These are phyloP conservation scores for Ochromonas danica DNA, from an alignment of 108 stramenopile genomes.

Conservation along the genomic window DNA sequence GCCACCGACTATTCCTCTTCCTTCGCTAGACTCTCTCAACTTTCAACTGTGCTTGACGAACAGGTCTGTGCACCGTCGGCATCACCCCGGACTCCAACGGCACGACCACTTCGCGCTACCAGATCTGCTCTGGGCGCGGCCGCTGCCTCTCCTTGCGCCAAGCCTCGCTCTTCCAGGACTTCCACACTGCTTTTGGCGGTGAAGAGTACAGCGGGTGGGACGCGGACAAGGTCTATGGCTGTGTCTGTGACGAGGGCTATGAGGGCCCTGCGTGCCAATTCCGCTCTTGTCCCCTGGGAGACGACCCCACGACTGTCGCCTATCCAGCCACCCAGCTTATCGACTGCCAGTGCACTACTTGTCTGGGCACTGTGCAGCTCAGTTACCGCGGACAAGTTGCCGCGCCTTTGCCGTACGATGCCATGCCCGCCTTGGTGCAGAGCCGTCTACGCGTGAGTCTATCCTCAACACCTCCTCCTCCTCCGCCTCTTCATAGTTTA, in stretches of 20 bases:
- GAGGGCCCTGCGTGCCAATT: constrained; percentile 57
- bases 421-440: background rate
- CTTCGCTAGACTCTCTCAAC: background rate
- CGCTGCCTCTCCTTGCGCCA: constrained; percentile 7
- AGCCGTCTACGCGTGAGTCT: no score
- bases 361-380: background rate
- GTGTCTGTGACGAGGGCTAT: constrained; percentile 60
- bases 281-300: constrained; percentile 60
- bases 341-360: background rate
- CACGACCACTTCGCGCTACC: background rate
- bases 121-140: constrained; percentile 3
- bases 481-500: no score
- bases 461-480: no score
- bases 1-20: background rate
- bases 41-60: background rate
- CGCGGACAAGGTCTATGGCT: constrained; percentile 56
- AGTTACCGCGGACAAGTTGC: background rate
- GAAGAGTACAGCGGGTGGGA: constrained; percentile 50
- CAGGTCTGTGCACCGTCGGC: background rate
- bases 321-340: background rate
- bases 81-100: background rate
- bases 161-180: background rate
- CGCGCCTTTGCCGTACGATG: background rate
- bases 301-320: constrained; percentile 56
- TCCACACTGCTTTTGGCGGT: background rate